phyloP scores from a whole-genome alignment of 805 yeast genomes.

The Yamadazyma akitaensis region DNA sequence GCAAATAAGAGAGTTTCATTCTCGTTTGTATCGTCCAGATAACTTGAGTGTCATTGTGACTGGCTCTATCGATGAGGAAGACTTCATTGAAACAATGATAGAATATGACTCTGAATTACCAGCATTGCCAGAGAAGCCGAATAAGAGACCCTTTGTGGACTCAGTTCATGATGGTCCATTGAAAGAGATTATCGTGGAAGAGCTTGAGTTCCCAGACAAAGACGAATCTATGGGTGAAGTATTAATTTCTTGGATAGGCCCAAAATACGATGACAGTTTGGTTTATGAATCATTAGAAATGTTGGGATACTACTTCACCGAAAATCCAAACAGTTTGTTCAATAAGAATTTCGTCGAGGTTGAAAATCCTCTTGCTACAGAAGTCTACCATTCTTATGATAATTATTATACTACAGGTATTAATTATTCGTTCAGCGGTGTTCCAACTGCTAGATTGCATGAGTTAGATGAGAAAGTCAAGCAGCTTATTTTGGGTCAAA shows the following conservation, averaged over 20 bases:
- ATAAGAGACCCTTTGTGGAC: conserved; percentile 78
- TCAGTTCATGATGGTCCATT: conserved; percentile 46
- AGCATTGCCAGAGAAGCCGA: conserved; percentile 29
- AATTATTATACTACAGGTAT: conserved; percentile 65
- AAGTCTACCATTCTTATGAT: conserved; percentile 66
- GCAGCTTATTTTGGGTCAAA: conserved; percentile 51
- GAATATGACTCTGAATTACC: conserved; percentile 61
- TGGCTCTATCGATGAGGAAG: conserved; percentile 81
- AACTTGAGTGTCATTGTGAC: conserved; percentile 78
- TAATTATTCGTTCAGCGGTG: conserved; percentile 60
- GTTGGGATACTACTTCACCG: conserved; percentile 70
- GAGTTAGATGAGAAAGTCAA: conserved; percentile 53
- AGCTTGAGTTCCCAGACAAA: conserved; percentile 79
- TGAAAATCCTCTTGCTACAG: conserved; percentile 76
- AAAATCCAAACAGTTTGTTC: conserved; percentile 72
- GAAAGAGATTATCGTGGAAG: conserved; percentile 38
- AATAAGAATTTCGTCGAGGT: conserved; percentile 72
- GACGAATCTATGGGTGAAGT: conserved; percentile 84
- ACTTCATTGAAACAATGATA: conserved; percentile 57
- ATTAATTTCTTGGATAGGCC: conserved; percentile 78
- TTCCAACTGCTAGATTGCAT: conserved; percentile 63
- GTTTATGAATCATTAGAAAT: conserved; percentile 68
- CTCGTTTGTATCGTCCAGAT: conserved; percentile 69
- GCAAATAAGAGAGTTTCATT: conserved; percentile 74
- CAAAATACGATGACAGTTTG: conserved; percentile 49